Percentiles rank a stretch among this genome's conserved stretches.
These are phyloP conservation scores for Tulasnella sp. DNA, from an alignment of 768 basidiomycete species.

Conservation along the genomic window DNA sequence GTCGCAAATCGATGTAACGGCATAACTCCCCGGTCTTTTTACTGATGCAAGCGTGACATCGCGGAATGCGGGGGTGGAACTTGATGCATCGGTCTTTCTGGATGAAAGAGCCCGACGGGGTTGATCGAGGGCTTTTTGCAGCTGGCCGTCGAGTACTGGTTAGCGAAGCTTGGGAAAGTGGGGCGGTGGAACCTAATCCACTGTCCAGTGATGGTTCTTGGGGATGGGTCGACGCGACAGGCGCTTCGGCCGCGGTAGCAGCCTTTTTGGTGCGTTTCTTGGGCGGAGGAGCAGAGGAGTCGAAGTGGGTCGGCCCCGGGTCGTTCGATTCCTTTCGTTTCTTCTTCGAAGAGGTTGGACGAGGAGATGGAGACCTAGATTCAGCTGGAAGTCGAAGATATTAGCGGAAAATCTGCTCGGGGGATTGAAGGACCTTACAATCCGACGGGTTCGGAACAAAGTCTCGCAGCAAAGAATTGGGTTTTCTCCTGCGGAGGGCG, in stretches of 20 bases:
- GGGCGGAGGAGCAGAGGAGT: background rate
- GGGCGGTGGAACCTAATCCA: background rate
- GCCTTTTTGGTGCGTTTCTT: background rate
- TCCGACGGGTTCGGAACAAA: background rate
- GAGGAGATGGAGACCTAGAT: background rate
- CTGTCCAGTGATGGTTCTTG: background rate
- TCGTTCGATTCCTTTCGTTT: background rate
- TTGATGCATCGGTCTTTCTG: constrained; percentile 21
- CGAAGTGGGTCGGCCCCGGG: background rate
- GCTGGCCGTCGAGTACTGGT: background rate
- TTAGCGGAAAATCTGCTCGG: background rate
- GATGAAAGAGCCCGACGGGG: background rate
- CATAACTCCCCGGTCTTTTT: constrained; percentile 33
- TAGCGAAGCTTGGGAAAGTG: background rate
- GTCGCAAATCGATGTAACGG: constrained; percentile 31
- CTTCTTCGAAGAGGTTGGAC: background rate
- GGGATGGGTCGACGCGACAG: background rate
- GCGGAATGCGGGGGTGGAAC: background rate
- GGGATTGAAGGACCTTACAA: background rate
- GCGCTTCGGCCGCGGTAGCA: background rate
- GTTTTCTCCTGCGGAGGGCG: background rate
- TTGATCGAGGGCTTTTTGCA: background rate
- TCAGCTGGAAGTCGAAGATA: background rate
- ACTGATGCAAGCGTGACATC: constrained; percentile 18
- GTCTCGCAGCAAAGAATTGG: background rate